Base-by-base conservation (phyloP, 2,329 filamentous ascomycete genomes). In the Lomentospora prolificans region DNA sequence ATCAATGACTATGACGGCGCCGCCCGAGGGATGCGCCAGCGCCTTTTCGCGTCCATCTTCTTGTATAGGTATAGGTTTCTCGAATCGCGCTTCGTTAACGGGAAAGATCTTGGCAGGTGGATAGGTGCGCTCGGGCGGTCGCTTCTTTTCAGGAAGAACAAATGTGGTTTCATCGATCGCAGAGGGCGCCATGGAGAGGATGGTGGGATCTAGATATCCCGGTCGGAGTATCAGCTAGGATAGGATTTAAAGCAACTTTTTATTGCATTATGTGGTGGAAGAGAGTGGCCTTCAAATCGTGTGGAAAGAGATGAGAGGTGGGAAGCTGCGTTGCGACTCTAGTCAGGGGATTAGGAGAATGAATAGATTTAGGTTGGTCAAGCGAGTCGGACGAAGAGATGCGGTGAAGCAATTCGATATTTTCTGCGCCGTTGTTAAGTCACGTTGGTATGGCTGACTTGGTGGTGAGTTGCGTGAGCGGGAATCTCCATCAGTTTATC, bases 1-100 rank as follows among this genome's bases (percentile, higher is more conserved):
- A 74, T 99, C 94, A 66, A 99, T 97, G 60, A 99, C 89, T 65
- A 99, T 96, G 53, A 90, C 89, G 53, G 85, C 87, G 50, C 75
- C 73, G 57, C 74, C 78, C 14, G 77, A 69, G 19, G 78, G 72
- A 22, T 66, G 68, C 57, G 80, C 72, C 53, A 80, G 77, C 58
- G 89, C 91, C 62, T 80, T 77, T 64, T 81, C 78, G 65, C 87
- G 90, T 51, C 87, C 89, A 64, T 92, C 85, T 7, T 76, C 72
- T 63, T 81, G 75, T 2, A 77, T 70, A 28, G 75, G 69, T 36
- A 79, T 70, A 56, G 71, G 77, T 58, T 76, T 76, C 59, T 84
- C 80, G 64, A 85, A 85, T 60, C 73, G 77, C 57, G 75, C 77
- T 65, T 86, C 84, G 64, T 79, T 80, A 57, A 83, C 78, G n/a